Conservation (phyloP, 176 grass and related monocot species). For the Avena insularis region DNA sequence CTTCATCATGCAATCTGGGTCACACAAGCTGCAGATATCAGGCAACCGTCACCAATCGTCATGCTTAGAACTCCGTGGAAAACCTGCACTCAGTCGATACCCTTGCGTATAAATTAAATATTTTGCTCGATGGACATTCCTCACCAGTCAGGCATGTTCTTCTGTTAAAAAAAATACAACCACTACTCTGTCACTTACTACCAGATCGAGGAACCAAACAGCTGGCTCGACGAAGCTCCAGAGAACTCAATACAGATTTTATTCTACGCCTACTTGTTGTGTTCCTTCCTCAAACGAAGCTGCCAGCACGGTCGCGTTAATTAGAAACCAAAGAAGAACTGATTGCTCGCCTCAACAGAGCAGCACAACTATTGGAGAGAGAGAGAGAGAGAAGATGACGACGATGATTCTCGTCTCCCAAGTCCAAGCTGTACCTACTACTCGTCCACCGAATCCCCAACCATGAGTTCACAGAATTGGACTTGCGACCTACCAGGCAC, state of each 20-base stretch:
- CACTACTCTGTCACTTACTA: neutral
- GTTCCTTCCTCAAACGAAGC: neutral
- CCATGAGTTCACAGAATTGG: neutral
- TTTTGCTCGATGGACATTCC: neutral
- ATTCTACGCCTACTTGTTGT: neutral
- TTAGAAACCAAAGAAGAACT: neutral
- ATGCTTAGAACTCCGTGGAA: neutral
- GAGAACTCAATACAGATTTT: neutral
- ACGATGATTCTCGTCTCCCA: neutral
- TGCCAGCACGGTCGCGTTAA: neutral
- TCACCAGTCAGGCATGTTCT: neutral
- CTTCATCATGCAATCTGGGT: neutral
- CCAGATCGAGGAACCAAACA: neutral
- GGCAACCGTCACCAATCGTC: neutral
- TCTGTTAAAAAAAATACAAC: neutral
- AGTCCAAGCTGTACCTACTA: slow-evolving; percentile 22
- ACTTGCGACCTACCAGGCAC: slow-evolving; percentile 10
- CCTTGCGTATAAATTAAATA: neutral
- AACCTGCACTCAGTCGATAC: neutral
- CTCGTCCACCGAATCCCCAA: slow-evolving; percentile 10
- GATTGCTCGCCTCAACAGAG: too few species aligned
- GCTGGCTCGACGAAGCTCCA: neutral
- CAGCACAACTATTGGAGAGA: neutral
- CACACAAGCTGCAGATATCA: neutral
- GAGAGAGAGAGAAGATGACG: neutral